A percentile compares a stretch with the other conserved stretches of the same genome.
Evolutionary conservation across 202 grass and related monocot species (phyloP).

Genomic region (Schoenoplectus triqueter): DNA sequence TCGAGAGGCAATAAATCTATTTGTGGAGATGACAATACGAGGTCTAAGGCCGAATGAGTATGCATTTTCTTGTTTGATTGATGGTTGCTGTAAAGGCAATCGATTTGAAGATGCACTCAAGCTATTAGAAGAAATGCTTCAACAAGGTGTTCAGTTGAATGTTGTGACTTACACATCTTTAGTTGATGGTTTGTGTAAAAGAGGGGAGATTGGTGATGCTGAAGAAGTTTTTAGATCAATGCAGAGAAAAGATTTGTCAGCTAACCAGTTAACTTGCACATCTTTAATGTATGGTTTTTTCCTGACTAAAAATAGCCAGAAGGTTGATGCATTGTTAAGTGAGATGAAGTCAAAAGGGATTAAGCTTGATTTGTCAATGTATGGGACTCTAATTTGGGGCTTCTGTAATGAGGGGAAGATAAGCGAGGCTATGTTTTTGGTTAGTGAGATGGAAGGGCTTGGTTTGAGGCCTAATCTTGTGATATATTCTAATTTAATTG

Average conservation of each 20-base stretch:
- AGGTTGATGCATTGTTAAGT: conserved; percentile 59
- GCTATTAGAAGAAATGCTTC: conserved; percentile 83
- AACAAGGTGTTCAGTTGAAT: conserved; percentile 63
- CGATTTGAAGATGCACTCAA: conserved; percentile 64
- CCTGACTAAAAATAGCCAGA: conserved; percentile 63
- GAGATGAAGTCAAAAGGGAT: conserved; percentile 87
- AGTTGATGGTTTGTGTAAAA: conserved; percentile 91
- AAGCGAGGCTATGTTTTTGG: conserved; percentile 77
- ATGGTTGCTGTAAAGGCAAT: conserved; percentile 75
- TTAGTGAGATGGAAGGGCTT: conserved; percentile 72
- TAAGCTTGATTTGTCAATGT: conserved; percentile 70
- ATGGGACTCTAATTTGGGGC: conserved; percentile 83
- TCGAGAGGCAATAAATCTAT: conserved; percentile 78
- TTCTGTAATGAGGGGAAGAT: conserved; percentile 79
- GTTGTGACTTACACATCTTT: conserved; percentile 74
- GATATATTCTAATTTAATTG: conserved; percentile 90
- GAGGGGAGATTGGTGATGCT: conserved; percentile 65
- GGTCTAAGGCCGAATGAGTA: conserved; percentile 84
- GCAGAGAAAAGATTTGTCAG: conserved; percentile 51
- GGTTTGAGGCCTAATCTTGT: conserved; percentile 77
- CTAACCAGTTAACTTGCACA: conserved; percentile 70
- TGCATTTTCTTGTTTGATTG: conserved; percentile 83
- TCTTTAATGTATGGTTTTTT: conserved; percentile 81
- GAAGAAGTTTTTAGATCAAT: conserved; percentile 68
- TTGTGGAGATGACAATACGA: conserved; percentile 80